A percentile compares a stretch with the other conserved stretches of the same genome.
Evolutionary conservation across 1,139 yeast genomes (phyloP).

Genomic region (Sugiyamaella novakii): DNA sequence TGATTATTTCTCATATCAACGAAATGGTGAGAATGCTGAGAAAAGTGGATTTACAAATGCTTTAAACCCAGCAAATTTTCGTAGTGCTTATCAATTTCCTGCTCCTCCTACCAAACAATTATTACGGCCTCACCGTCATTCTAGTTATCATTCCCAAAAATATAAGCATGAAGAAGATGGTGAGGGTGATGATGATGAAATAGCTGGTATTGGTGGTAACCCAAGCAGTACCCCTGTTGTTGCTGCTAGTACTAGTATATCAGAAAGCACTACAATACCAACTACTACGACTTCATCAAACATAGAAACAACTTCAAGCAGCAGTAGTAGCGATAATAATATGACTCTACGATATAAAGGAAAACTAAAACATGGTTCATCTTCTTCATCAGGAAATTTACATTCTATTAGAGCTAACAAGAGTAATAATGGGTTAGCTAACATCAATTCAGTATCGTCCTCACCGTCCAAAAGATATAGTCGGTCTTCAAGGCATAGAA

Average conservation of each 20-base stretch:
- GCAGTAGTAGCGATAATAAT: slow-evolving; percentile 6
- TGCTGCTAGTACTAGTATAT: too few relatives aligned
- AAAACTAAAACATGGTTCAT: slow-evolving; percentile 1
- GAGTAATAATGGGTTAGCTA: background rate
- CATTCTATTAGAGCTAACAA: background rate
- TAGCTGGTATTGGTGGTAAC: too few relatives aligned
- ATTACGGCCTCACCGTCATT: slow-evolving; percentile 5
- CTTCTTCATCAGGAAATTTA: slow-evolving; percentile 7
- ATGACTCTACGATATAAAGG: slow-evolving; percentile 1
- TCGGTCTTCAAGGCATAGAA: slow-evolving; percentile 10
- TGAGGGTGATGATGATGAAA: background rate
- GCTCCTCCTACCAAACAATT: slow-evolving; percentile 6
- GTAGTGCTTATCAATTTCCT: slow-evolving; percentile 7
- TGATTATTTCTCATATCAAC: slow-evolving; percentile 15
- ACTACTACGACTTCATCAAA: background rate
- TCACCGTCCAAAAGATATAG: slow-evolving; percentile 11
- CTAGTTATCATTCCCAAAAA: background rate
- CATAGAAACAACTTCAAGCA: background rate
- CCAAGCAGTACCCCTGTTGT: too few relatives aligned
- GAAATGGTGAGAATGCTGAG: background rate
- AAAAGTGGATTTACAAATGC: background rate
- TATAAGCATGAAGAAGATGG: slow-evolving; percentile 3
- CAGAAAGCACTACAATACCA: too few relatives aligned
- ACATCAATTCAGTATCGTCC: slow-evolving; percentile 7
- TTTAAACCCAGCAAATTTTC: background rate